Conservation (phyloP, 169 alveolate genomes). For the Plasmodium fragile region DNA sequence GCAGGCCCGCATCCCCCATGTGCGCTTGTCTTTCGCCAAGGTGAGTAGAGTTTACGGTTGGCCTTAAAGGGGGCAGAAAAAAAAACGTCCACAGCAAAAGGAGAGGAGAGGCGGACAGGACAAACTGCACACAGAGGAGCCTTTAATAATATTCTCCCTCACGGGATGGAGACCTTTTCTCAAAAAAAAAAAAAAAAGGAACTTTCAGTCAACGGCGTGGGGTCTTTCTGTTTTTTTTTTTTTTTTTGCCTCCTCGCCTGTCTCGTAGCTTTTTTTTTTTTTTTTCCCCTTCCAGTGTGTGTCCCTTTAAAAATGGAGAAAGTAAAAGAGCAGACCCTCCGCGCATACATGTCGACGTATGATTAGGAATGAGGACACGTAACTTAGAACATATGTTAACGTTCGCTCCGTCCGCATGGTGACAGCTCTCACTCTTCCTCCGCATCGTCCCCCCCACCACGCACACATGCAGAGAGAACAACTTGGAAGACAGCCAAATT, state of each 20-base stretch:
- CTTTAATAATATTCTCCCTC: not conserved
- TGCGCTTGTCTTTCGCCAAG: not conserved
- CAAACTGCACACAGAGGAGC: not conserved
- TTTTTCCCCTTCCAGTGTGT: not conserved
- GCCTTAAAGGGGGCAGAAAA: not conserved
- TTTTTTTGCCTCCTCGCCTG: not conserved
- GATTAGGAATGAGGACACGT: not conserved
- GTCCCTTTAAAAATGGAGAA: not conserved
- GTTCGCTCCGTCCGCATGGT: not conserved
- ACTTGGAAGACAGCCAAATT: not conserved
- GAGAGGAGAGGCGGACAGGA: not conserved
- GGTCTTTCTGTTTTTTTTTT: not conserved
- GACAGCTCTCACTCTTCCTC: too few species aligned
- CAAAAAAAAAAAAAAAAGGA: not conserved
- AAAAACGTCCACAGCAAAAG: not conserved
- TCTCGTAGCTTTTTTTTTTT: not conserved
- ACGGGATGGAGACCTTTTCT: not conserved
- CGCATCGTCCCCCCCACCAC: not conserved
- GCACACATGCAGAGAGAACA: not conserved
- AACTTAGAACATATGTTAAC: not conserved
- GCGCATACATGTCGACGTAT: not conserved
- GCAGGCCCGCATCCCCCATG: slow-evolving; percentile 22
- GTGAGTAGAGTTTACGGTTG: not conserved
- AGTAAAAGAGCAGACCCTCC: not conserved
- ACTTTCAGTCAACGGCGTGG: not conserved